A percentile compares a stretch with the other conserved stretches of the same genome.
These are phyloP conservation scores for Naumovozyma castellii DNA, from an alignment of 805 yeast species.

Conservation along the genomic window DNA sequence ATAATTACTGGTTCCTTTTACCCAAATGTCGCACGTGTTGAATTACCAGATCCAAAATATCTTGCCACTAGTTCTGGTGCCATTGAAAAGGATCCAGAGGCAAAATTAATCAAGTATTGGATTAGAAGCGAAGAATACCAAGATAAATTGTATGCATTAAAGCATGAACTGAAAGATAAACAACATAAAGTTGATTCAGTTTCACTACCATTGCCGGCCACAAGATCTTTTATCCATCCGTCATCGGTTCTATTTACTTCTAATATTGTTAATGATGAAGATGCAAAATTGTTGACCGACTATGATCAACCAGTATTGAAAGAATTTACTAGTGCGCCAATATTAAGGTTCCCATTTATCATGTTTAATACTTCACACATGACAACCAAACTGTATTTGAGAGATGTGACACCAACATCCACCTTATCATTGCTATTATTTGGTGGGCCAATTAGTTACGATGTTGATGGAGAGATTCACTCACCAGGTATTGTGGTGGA, in stretches of 20 bases:
- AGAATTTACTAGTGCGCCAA: constrained; percentile 25
- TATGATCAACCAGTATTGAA: constrained; percentile 11
- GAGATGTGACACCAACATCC: constrained; percentile 73
- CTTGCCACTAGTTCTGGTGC: constrained; percentile 66
- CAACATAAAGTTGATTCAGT: constrained; percentile 8
- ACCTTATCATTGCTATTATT: constrained; percentile 66
- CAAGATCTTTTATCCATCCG: constrained; percentile 79
- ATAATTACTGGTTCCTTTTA: constrained; percentile 72
- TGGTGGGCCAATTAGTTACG: constrained; percentile 65
- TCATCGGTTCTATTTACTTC: constrained; percentile 62
- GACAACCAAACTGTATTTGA: constrained; percentile 59
- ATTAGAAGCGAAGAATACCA: constrained; percentile 51
- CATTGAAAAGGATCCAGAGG: constrained; percentile 78
- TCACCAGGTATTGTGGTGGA: constrained; percentile 82
- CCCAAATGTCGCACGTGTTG: constrained; percentile 76
- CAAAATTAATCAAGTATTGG: constrained; percentile 62
- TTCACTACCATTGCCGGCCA: constrained; percentile 39
- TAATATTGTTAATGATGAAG: constrained; percentile 23
- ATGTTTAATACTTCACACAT: constrained; percentile 51
- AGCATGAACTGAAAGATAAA: constrained; percentile 6
- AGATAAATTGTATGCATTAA: constrained; percentile 19
- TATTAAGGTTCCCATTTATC: constrained; percentile 48
- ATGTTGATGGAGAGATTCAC: constrained; percentile 38
- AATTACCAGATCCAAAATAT: constrained; percentile 72
- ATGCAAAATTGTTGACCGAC: constrained; percentile 15